Conservation (phyloP, 495 filamentous ascomycete genomes). For the Hypoxylon cercidicola region DNA sequence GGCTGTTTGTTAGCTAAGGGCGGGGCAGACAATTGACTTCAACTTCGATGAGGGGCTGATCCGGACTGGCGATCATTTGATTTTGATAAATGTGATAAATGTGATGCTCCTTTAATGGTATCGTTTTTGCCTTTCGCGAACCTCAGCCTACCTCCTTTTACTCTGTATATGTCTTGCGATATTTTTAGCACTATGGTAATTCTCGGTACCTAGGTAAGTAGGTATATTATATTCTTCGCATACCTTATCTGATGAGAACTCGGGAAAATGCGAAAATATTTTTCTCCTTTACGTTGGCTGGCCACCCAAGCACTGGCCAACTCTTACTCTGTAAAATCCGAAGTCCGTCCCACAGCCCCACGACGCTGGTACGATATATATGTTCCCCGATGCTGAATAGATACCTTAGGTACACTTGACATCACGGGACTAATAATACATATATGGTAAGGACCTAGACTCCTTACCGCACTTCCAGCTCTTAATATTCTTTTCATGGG, state of each 20-base stretch:
- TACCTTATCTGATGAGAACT: no score
- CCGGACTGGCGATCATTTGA: constrained; percentile 15
- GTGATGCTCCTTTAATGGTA: neutral
- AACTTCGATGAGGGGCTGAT: constrained; percentile 24
- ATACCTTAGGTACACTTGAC: constrained; percentile 28
- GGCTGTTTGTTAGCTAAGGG: constrained; percentile 34
- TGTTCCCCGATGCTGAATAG: constrained; percentile 39
- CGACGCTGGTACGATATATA: constrained; percentile 4
- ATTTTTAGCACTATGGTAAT: no score
- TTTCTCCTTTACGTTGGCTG: constrained; percentile 20
- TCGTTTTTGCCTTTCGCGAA: neutral
- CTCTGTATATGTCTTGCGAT: no score
- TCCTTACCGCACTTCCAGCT: constrained; percentile 5
- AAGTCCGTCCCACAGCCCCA: constrained; percentile 38
- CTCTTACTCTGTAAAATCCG: constrained; percentile 16
- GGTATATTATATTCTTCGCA: no score
- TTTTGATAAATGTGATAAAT: no score
- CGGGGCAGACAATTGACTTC: constrained; percentile 32
- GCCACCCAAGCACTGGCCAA: constrained; percentile 6
- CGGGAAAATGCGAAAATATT: constrained; percentile 1
- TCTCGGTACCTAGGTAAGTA: no score
- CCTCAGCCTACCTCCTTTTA: no score
- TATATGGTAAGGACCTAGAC: constrained; percentile 4
- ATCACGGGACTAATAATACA: constrained; percentile 29
- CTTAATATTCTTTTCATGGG: neutral